Evolutionary conservation across 768 basidiomycete genomes (phyloP), one percentile per base, ranked within the genome.

Genomic region (Gloeophyllum trabeum): DNA sequence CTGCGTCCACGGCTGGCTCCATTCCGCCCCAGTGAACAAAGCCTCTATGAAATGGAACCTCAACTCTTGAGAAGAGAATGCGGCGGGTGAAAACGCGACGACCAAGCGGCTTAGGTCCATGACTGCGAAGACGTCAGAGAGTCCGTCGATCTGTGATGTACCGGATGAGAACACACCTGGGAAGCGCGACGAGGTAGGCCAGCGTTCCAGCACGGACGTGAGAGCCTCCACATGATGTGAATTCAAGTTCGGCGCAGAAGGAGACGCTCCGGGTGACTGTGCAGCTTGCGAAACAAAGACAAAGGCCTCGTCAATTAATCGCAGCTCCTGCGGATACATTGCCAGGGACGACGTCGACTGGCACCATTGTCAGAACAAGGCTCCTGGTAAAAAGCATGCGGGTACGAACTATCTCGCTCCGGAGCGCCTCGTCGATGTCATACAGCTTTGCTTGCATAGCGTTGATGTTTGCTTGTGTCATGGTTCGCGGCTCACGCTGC

Each of bases 21-120:
- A 87, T 39, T 82, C 80, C 2, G 80, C 73, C 12, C 79, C 83
- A 42, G 63, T 64, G 58, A 90, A 76, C 7, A 93, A 57, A 1
- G 73, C 62, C 16, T 74, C 66, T 18, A 84, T 69, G 55, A 84
- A 79, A 16, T 58, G 60, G 28, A 71, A 65, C 40, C 70, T 69
- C 41, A 70, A 48, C 36, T 57, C 66, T 1, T 70, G 50, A 3
- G 58, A 48, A 2, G 68, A 61, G 45, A 79, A 70, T 2, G 71
- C 62, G 5, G 71, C 66, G 1, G 79, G 73, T 39, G 70, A 73
- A 54, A 71, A 81, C 2, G 75, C 84, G 16, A 77, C 65, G 13
- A 94, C 58, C 28, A 94, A 66, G 30, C 96, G 79, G 40, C 76
- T 69, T 10, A 97, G 71, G 54, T 98, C 94, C 53, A 98, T 76